These are phyloP conservation scores for Nowakowskiella sp. DNA, from an alignment of 192 early-diverging fungal genomes.

Conservation along the genomic window DNA sequence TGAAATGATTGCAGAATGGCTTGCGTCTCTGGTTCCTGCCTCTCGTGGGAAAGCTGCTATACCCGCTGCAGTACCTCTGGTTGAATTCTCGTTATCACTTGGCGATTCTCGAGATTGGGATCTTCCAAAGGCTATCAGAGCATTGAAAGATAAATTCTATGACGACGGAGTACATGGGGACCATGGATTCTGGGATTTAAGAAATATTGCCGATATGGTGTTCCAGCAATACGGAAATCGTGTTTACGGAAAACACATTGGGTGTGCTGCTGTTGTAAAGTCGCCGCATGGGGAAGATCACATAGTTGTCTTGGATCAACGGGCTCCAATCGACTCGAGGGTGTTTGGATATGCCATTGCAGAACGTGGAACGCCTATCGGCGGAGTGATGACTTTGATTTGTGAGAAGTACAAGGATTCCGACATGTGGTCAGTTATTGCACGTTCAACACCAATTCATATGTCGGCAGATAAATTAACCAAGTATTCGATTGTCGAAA, in stretches of 20 bases:
- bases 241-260: not conserved
- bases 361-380: not conserved
- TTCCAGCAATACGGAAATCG: not conserved
- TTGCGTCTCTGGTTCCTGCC: not conserved
- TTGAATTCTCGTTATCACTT: not conserved
- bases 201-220: not conserved
- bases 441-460: no score
- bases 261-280: not conserved
- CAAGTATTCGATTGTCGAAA: no score
- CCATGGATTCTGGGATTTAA: not conserved
- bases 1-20: not conserved
- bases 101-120: not conserved
- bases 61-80: not conserved
- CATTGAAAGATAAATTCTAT: not conserved
- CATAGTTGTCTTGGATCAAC: not conserved
- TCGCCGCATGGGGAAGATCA: not conserved
- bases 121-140: not conserved
- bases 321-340: not conserved
- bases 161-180: not conserved
- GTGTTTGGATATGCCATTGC: not conserved
- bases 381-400: not conserved
- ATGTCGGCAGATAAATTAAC: no score
- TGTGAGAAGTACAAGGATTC: not conserved
- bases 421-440: no score
- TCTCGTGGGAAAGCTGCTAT: not conserved